Evolutionary conservation across 208 protist genomes (phyloP).

Genomic region (Leishmania tropica): DNA sequence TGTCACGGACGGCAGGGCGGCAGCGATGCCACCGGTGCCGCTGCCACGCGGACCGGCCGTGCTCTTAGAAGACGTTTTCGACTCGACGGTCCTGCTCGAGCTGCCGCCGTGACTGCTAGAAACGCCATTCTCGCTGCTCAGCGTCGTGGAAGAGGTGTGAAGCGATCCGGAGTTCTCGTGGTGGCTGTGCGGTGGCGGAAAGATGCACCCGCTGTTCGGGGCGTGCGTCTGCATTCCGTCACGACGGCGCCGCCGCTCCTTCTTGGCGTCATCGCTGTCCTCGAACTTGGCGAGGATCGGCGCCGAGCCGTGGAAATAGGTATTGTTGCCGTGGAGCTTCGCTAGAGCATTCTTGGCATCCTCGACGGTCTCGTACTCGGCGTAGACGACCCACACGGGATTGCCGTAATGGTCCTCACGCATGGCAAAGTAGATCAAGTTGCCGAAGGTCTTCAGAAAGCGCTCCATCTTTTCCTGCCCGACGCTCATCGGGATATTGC

Average conservation of each 20-base stretch:
- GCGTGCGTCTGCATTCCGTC: conserved; percentile 38
- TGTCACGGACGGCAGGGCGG: not conserved
- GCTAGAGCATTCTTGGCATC: conserved; percentile 57
- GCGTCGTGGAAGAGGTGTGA: conserved; percentile 11
- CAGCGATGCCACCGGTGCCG: not conserved
- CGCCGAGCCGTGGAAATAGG: conserved; percentile 61
- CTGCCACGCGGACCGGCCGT: not conserved
- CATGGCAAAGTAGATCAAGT: conserved; percentile 74
- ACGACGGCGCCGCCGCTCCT: conserved; percentile 60
- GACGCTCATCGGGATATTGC: conserved; percentile 74
- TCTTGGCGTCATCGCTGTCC: conserved; percentile 76
- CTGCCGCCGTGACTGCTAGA: conserved; percentile 11
- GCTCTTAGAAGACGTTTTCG: not conserved
- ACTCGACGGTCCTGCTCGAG: not conserved
- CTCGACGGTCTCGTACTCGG: conserved; percentile 74
- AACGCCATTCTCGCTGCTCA: conserved; percentile 9
- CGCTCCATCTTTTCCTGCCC: conserved; percentile 53
- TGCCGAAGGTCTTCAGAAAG: conserved; percentile 70
- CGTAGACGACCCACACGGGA: conserved; percentile 86
- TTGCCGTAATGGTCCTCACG: conserved; percentile 80
- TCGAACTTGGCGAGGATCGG: conserved; percentile 78
- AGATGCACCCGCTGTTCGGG: conserved; percentile 45
- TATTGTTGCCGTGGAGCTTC: conserved; percentile 70
- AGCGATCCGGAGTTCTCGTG: conserved; percentile 12
- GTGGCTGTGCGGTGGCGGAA: conserved; percentile 41